Percentiles rank a stretch among this genome's conserved stretches.
Conservation (phyloP, 2,329 filamentous ascomycete genomes). For the Graphilbum sp. region DNA sequence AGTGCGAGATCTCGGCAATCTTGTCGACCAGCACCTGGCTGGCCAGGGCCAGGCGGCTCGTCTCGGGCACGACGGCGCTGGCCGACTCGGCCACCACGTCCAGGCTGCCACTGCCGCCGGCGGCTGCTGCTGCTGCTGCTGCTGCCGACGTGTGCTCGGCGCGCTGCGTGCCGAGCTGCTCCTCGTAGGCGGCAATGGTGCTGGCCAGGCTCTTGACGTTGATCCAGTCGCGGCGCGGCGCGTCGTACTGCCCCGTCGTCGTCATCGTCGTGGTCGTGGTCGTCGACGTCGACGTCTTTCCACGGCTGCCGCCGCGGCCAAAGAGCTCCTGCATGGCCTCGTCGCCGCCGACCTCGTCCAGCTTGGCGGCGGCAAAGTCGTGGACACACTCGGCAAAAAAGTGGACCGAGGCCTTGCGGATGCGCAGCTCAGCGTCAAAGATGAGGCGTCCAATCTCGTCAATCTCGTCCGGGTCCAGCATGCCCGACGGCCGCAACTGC, state of each 20-base stretch:
- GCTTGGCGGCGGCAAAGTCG: conserved; percentile 60
- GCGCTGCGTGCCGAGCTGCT: conserved; percentile 38
- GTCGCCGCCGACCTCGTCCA: conserved; percentile 72
- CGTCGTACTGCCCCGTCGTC: conserved; percentile 55
- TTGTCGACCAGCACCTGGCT: conserved; percentile 74
- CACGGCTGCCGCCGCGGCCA: conserved; percentile 42
- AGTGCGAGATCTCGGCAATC: conserved; percentile 64
- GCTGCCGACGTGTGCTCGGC: conserved; percentile 3
- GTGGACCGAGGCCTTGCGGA: conserved; percentile 73
- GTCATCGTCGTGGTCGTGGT: too few species aligned
- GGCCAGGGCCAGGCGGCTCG: conserved; percentile 61
- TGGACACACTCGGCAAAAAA: conserved; percentile 85
- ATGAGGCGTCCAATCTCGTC: conserved; percentile 76
- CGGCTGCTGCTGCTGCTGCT: too few species aligned
- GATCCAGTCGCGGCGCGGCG: conserved; percentile 70
- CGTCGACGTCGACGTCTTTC: too few species aligned
- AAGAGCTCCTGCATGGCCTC: conserved; percentile 63
- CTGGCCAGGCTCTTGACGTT: conserved; percentile 83
- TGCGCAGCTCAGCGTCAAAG: conserved; percentile 69
- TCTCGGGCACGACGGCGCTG: conserved; percentile 48
- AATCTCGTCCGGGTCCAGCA: conserved; percentile 83
- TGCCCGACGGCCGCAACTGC: conserved; percentile 62
- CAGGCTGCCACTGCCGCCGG: too few species aligned
- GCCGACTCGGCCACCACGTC: conserved; percentile 23
- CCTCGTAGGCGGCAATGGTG: conserved; percentile 66